A percentile compares a stretch with the other conserved stretches of the same genome.
phyloP scores from a whole-genome alignment of 2,329 filamentous ascomycete species.

The Talaromyces sp. region DNA sequence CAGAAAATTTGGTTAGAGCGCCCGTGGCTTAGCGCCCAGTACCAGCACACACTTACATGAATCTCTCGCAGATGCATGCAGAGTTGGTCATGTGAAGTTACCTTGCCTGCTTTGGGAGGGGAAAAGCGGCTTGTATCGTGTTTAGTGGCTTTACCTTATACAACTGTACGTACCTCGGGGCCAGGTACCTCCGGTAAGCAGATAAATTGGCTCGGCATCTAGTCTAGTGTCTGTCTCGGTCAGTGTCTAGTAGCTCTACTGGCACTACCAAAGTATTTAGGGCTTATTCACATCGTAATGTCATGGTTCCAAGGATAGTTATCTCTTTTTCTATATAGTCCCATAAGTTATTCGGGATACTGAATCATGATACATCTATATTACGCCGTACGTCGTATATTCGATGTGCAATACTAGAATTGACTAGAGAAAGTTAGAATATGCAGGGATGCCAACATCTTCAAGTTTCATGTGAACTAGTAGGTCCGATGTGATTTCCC shows the following conservation, averaged over 20 bases:
- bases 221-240: too few species aligned
- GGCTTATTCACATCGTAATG: too few species aligned
- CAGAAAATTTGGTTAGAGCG: conserved; percentile 13
- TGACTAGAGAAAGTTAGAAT: not conserved
- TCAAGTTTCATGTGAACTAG: not conserved
- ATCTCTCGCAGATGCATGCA: conserved; percentile 40
- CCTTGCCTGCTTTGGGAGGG: conserved; percentile 7
- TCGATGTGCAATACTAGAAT: not conserved
- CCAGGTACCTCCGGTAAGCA: too few species aligned
- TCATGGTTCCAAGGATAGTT: too few species aligned
- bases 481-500: not conserved
- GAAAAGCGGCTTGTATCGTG: not conserved
- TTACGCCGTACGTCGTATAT: not conserved
- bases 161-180: not conserved
- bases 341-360: too few species aligned
- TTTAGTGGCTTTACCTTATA: not conserved
- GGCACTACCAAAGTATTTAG: too few species aligned
- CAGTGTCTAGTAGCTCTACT: too few species aligned
- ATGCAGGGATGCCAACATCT: not conserved
- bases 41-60: conserved; percentile 23
- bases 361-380: too few species aligned
- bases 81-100: conserved; percentile 37
- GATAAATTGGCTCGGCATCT: too few species aligned
- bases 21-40: conserved; percentile 18
- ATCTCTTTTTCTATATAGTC: too few species aligned